These are phyloP conservation scores for Megacollybia platyphylla DNA, from an alignment of 1,284 basidiomycete species.

Conservation along the genomic window DNA sequence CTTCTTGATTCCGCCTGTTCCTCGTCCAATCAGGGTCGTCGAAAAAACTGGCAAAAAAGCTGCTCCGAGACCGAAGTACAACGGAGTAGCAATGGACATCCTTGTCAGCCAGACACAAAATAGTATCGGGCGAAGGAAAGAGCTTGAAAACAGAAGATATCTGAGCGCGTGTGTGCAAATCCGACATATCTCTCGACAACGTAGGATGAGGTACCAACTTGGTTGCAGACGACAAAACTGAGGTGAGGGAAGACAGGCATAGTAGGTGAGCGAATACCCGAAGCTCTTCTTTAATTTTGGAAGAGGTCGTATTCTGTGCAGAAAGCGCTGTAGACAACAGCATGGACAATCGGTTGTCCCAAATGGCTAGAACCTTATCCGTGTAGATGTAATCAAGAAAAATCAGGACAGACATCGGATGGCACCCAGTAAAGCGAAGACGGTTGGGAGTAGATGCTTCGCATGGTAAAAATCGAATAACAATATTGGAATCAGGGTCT, in stretches of 20 bases:
- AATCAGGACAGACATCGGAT: conserved; percentile 61
- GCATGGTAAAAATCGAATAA: conserved; percentile 15
- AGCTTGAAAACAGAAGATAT: background rate
- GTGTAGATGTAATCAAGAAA: conserved; percentile 83
- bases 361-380: conserved; percentile 73
- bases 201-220: conserved; percentile 35
- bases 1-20: conserved; percentile 42
- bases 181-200: conserved; percentile 32
- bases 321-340: conserved; percentile 25
- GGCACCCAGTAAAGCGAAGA: conserved; percentile 36
- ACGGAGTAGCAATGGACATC: conserved; percentile 62
- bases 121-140: conserved; percentile 49
- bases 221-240: conserved; percentile 39
- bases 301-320: conserved; percentile 25
- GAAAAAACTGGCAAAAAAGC: conserved; percentile 84
- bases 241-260: conserved; percentile 38
- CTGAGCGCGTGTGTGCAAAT: conserved; percentile 28
- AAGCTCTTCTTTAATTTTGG: conserved; percentile 52
- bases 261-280: conserved; percentile 39
- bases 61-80: conserved; percentile 72
- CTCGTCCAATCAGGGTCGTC: conserved; percentile 75
- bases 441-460: conserved; percentile 8
- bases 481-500: conserved; percentile 19
- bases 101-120: conserved; percentile 65
- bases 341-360: conserved; percentile 67